phyloP scores from a whole-genome alignment of 257 asterid species.

The Vinca minor region DNA sequence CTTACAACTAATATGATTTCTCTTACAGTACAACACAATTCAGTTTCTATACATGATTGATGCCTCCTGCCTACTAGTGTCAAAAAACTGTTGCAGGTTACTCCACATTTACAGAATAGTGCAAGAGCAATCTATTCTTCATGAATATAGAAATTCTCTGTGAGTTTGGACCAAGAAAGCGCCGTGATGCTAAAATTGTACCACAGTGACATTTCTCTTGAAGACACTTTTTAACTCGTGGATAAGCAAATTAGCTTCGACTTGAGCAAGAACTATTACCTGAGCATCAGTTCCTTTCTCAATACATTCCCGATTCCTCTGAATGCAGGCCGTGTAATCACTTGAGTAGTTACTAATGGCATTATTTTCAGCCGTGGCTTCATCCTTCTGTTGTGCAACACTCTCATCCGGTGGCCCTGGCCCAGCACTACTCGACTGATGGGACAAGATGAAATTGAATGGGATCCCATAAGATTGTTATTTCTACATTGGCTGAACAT shows the following conservation, averaged over 20 bases:
- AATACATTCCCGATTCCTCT: conserved; percentile 46
- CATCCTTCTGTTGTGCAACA: conserved; percentile 57
- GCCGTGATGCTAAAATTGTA: not conserved
- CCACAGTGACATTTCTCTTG: not conserved
- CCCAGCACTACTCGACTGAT: conserved; percentile 47
- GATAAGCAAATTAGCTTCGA: not conserved
- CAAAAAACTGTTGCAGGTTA: not conserved
- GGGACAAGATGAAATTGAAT: conserved; percentile 14
- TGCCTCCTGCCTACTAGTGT: not conserved
- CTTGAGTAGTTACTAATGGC: conserved; percentile 60
- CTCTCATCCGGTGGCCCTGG: conserved; percentile 66
- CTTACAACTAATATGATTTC: not conserved
- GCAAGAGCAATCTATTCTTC: not conserved
- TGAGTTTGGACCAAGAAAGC: not conserved
- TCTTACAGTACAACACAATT: not conserved
- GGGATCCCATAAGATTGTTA: conserved; percentile 11
- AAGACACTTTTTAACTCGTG: not conserved
- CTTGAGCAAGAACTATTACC: conserved; percentile 33
- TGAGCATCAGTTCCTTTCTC: conserved; percentile 85
- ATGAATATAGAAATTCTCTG: too few relatives aligned
- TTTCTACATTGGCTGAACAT: not conserved
- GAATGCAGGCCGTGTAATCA: conserved; percentile 51
- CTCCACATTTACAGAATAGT: not conserved
- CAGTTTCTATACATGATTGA: not conserved
- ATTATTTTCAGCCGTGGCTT: conserved; percentile 79